A percentile compares a stretch with the other conserved stretches of the same genome.
These are phyloP conservation scores for Paspalum notatum DNA, from an alignment of 176 grass and related monocot genomes.

Conservation along the genomic window DNA sequence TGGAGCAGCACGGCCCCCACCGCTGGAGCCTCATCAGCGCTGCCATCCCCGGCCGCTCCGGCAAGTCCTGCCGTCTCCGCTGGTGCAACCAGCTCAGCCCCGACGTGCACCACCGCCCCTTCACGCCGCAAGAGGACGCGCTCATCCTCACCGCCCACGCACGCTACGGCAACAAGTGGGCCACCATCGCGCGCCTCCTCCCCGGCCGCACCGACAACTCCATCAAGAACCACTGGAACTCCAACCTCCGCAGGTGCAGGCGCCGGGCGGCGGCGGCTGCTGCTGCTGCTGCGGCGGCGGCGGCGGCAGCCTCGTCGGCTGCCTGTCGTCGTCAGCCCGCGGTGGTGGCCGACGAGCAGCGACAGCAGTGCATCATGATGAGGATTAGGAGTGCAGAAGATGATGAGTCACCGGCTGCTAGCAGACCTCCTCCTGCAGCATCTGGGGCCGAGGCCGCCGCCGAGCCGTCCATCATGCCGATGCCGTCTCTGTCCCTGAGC, in stretches of 20 bases:
- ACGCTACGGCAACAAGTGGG: slow-evolving; percentile 68
- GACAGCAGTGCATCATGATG: too few relatives aligned
- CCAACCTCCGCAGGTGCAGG: slow-evolving; percentile 49
- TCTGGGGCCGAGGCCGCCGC: background rate
- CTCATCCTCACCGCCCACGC: slow-evolving; percentile 42
- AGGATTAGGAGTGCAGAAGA: too few relatives aligned
- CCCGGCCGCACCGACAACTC: slow-evolving; percentile 72
- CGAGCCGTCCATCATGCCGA: background rate
- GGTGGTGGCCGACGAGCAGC: too few relatives aligned
- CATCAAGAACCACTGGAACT: slow-evolving; percentile 85
- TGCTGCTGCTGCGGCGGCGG: background rate
- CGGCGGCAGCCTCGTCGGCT: background rate
- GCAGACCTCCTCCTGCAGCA: background rate
- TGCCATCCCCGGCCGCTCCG: slow-evolving; percentile 35
- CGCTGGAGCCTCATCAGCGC: slow-evolving; percentile 55
- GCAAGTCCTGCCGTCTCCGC: slow-evolving; percentile 59
- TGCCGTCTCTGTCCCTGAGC: slow-evolving; percentile 3
- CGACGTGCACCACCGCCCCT: slow-evolving; percentile 39
- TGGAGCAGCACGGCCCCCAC: slow-evolving; percentile 46
- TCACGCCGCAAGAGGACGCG: slow-evolving; percentile 42
- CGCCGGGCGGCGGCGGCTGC: background rate
- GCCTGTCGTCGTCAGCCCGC: too few relatives aligned
- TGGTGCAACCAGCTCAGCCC: slow-evolving; percentile 66
- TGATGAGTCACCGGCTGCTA: background rate
- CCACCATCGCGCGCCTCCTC: slow-evolving; percentile 68